phyloP scores from a whole-genome alignment of 1,139 yeast genomes.

The Blastobotrys ciferrii region DNA sequence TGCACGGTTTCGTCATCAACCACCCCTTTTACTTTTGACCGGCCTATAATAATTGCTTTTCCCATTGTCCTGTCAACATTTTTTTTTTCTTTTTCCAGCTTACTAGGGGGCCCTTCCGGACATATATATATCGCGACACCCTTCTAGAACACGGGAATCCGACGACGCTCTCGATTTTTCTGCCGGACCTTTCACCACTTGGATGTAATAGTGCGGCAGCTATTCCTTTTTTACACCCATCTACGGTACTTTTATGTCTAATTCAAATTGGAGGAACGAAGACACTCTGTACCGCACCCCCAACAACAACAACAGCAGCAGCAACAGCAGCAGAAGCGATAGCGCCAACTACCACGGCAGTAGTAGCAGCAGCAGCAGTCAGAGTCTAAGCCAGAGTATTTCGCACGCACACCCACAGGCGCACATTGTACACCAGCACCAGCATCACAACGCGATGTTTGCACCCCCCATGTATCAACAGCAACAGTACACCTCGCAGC shows the following conservation, averaged over 20 bases:
- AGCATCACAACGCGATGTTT: neutral
- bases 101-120: neutral
- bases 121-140: conserved; percentile 2
- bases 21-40: too few relatives aligned
- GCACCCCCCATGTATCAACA: conserved; percentile 1
- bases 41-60: conserved; percentile 5
- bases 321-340: conserved; percentile 1
- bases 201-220: neutral
- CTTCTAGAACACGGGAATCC: conserved; percentile 2
- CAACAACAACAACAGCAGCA: neutral
- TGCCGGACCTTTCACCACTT: neutral
- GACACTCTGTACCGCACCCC: neutral
- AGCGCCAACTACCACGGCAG: neutral
- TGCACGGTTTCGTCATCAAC: too few relatives aligned
- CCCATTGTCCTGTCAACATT: conserved; percentile 13
- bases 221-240: neutral
- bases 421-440: too few relatives aligned
- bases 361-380: neutral
- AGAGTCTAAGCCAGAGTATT: neutral
- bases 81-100: conserved; percentile 4
- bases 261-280: conserved; percentile 5
- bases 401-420: neutral
- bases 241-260: conserved; percentile 7
- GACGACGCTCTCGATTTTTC: neutral
- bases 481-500: conserved; percentile 9